Evolutionary conservation across 345 rosid genomes (phyloP).

Genomic region (Aurinia saxatilis): DNA sequence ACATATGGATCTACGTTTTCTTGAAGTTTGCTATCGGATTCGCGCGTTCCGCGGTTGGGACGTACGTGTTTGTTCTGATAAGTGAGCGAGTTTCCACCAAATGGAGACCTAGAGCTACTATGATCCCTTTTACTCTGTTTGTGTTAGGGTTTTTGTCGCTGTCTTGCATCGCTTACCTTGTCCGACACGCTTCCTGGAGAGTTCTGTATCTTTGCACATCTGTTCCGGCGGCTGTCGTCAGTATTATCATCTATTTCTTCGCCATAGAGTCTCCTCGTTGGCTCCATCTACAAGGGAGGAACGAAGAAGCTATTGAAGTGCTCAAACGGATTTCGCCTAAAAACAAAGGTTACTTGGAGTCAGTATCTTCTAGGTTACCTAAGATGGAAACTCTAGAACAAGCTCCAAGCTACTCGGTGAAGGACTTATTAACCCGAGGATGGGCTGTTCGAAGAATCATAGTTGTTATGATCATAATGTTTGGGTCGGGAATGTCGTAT

Average conservation of each 20-base stretch:
- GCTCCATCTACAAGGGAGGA: constrained; percentile 32
- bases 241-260: constrained; percentile 3
- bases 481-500: constrained; percentile 33
- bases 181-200: constrained; percentile 33
- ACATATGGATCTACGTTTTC: too few relatives aligned
- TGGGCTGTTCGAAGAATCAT: not conserved
- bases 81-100: constrained; percentile 26
- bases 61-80: constrained; percentile 27
- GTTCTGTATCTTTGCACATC: constrained; percentile 4
- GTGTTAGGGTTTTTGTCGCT: constrained; percentile 35
- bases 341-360: not conserved
- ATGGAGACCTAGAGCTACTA: constrained; percentile 32
- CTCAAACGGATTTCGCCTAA: constrained; percentile 23
- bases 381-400: not conserved
- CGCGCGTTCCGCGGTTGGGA: not conserved
- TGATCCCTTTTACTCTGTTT: constrained; percentile 28
- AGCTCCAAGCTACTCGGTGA: not conserved
- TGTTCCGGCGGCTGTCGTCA: constrained; percentile 15
- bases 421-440: not conserved
- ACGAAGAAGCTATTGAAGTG: constrained; percentile 33
- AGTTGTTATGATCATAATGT: constrained; percentile 16
- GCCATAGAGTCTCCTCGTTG: constrained; percentile 40
- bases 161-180: constrained; percentile 26
- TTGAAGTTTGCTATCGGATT: too few relatives aligned
- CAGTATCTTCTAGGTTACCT: not conserved